Conservation (phyloP, 106 monocot genomes). For the Acorus calamus region DNA sequence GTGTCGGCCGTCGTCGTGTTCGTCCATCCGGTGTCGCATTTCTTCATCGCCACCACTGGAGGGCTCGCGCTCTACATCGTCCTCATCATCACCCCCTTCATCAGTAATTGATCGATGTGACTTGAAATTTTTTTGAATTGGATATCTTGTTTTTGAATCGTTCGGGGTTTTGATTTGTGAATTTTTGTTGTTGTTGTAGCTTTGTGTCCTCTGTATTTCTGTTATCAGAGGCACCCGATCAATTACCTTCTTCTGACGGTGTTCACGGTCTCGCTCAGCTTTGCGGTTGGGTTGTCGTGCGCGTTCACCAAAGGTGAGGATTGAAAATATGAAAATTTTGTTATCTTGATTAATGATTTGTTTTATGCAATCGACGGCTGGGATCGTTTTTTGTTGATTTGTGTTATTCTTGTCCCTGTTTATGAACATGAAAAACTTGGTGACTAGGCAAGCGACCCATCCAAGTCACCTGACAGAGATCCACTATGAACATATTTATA, state of each 20-base stretch:
- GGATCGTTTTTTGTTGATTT: too few species aligned
- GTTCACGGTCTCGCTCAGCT: slow-evolving; percentile 62
- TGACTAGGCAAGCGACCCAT: too few species aligned
- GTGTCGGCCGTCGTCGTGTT: slow-evolving; percentile 40
- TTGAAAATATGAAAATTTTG: too few species aligned
- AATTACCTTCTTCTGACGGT: slow-evolving; percentile 55
- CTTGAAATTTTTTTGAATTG: too few species aligned
- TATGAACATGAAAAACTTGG: too few species aligned
- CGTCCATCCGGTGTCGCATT: slow-evolving; percentile 32
- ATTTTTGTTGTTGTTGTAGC: slow-evolving; percentile 23
- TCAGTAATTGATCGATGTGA: slow-evolving; percentile 13
- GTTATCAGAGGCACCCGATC: slow-evolving; percentile 56
- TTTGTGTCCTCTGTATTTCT: slow-evolving; percentile 54
- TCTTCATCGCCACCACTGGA: slow-evolving; percentile 28
- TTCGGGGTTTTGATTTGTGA: not conserved
- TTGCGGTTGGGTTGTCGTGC: slow-evolving; percentile 67
- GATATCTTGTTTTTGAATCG: not conserved
- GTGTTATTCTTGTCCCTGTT: too few species aligned
- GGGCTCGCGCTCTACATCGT: slow-evolving; percentile 47
- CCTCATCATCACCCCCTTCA: slow-evolving; percentile 42
- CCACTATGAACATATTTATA: too few species aligned
- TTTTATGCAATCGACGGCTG: too few species aligned
- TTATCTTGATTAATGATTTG: too few species aligned
- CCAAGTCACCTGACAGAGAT: too few species aligned
- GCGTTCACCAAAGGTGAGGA: slow-evolving; percentile 73